Evolutionary conservation across 2,329 filamentous ascomycete genomes (phyloP).

Genomic region (Diaporthe eres): DNA sequence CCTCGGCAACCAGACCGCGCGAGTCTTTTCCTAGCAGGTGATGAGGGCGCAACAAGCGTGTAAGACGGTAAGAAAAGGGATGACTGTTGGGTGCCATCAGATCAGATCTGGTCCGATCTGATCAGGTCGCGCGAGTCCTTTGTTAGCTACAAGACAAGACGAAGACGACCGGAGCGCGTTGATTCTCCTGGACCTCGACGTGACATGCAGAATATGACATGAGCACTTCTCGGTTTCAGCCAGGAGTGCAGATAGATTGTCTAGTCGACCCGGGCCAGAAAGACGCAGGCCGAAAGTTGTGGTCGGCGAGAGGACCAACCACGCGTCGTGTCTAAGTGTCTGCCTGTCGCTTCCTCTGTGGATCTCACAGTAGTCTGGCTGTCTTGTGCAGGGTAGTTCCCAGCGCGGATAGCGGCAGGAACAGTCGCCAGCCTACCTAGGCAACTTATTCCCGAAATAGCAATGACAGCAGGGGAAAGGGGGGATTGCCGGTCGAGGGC

Average conservation of each 20-base stretch:
- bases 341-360: slow-evolving; percentile 22
- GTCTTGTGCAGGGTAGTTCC: slow-evolving; percentile 23
- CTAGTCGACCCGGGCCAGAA: not conserved
- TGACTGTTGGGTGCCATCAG: not conserved
- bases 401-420: slow-evolving; percentile 29
- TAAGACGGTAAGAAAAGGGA: slow-evolving; percentile 16
- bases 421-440: slow-evolving; percentile 2
- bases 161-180: not conserved
- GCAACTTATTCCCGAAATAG: slow-evolving; percentile 29
- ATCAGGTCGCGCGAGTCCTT: slow-evolving; percentile 15
- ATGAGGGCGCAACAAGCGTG: not conserved
- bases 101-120: slow-evolving; percentile 26
- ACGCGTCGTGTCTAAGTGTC: slow-evolving; percentile 18
- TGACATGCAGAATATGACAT: slow-evolving; percentile 23
- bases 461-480: slow-evolving; percentile 27
- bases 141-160: slow-evolving; percentile 15
- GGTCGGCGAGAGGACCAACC: slow-evolving; percentile 22
- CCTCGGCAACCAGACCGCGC: not conserved
- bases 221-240: slow-evolving; percentile 22
- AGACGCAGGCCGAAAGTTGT: slow-evolving; percentile 11
- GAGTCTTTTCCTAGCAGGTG: not conserved
- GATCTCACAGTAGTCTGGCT: slow-evolving; percentile 18
- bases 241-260: slow-evolving; percentile 24
- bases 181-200: not conserved
- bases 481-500: not conserved